phyloP scores from a whole-genome alignment of 129 eudicot genomes.

The Artemisia annua region DNA sequence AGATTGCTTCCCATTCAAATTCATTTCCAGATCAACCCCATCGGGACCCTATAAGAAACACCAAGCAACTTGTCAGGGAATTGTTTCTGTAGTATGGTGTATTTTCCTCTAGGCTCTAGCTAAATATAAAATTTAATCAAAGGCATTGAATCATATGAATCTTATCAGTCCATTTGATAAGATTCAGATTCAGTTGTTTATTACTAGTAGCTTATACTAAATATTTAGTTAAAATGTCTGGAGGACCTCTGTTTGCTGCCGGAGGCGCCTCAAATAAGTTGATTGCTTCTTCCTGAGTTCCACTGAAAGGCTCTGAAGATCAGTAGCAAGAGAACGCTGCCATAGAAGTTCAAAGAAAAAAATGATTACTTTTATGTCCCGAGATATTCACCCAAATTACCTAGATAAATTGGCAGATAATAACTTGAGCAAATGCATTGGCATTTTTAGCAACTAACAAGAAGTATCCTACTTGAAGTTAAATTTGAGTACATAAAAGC shows the following conservation, averaged over 20 bases:
- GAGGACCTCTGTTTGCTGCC: conserved; percentile 78
- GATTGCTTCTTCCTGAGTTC: conserved; percentile 87
- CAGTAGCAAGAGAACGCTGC: conserved; percentile 98
- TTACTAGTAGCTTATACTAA: background rate
- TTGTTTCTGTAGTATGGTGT: conserved; percentile 5
- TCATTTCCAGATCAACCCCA: conserved; percentile 92
- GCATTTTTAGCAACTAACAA: background rate
- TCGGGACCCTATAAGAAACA: conserved; percentile 31
- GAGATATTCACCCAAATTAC: background rate
- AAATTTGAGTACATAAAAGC: background rate
- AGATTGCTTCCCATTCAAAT: conserved; percentile 67
- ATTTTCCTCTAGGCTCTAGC: conserved; percentile 6
- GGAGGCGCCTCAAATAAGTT: conserved; percentile 74
- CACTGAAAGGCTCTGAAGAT: conserved; percentile 81
- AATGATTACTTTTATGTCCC: background rate
- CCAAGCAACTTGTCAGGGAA: conserved; percentile 16
- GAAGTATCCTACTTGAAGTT: background rate
- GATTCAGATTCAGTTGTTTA: background rate
- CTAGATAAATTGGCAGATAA: background rate
- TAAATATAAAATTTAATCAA: background rate
- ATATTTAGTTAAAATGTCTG: conserved; percentile 11
- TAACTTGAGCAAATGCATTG: conserved; percentile 2
- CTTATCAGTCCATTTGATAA: background rate
- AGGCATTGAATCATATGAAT: background rate
- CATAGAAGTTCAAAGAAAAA: conserved; percentile 19